Evolutionary conservation across 228 moss, liverwort and hornwort genomes (phyloP), one percentile per base, ranked within the genome.

Genomic region (Sphagnum magellanicum): DNA sequence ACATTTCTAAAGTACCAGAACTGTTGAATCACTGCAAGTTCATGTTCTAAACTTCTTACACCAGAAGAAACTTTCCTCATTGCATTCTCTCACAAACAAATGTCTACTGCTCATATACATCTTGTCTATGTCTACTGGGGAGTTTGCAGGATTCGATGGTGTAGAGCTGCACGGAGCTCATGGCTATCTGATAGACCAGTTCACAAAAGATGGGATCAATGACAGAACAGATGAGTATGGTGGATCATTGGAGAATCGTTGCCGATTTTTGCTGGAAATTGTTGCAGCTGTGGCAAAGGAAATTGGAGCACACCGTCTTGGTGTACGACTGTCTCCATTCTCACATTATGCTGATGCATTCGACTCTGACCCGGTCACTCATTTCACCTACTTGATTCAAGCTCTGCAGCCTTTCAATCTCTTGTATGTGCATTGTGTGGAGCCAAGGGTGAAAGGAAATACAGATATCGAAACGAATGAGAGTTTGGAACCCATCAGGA

Each of bases 151-250:
- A 4, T 88, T 91, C 48, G 91, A 91, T 59, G 91, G 68, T 50
- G 84, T 91, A 47, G 91, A 91, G 74, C 9, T 91, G 16, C 86
- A 91, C 55, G 84, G 64, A 4, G 88, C 86, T 16, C 83, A 88
- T 49, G 88, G 91, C 50, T 91, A 88, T 68, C 60, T 91, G 68
- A 67, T 86, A 49, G 91, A 86, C 49, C 88, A 86, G 48, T 91
- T 86, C 50, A 61, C 88, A 10, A 88, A 91, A 61, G 81, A 72
- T 70, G 68, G 71, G 3, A 77, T 82, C 60, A 91, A 91, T 58
- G 84, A 91, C 50, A 73, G 88, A 49, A 86, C 86, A 6, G 91
- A 91, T 71, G 66, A 81, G 59, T 91, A 91, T 47, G 88, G 86
- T 0, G 86, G 88, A 10, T 79, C 84, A 0, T 14, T 88, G 32